Base-by-base conservation (phyloP, 345 rosid genomes). In the Passiflora organensis region DNA sequence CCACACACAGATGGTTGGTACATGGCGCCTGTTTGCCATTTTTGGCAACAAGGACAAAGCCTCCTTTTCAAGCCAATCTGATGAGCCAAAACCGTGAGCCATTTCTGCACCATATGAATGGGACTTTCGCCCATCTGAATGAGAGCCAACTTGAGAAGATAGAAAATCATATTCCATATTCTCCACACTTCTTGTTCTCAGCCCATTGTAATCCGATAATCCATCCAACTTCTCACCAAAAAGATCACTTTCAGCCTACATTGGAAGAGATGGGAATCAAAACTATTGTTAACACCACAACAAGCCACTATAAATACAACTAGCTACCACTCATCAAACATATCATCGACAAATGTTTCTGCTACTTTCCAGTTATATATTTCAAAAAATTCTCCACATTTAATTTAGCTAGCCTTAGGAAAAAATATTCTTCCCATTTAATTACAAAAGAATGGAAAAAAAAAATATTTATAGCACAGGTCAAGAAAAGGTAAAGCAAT, bases 21-120 rank as follows among this genome's bases (percentile, higher is more conserved):
- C 71, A 63, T 49, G 70, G 59, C 58, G 63, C 52, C 72, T 51
- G 54, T 63, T 59, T 37, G 62, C 73, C 17, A 54, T 38, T 53
- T 66, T 76, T 22, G 83, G 81, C 51, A 71, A 63, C 72, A 76
- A 55, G 56, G 79, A 78, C 64, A 76, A 34, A 20, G 73, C 78
- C 51, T 65, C 81, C 67, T 81, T 80, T 53, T 69, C 78, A 44
- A 56, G 50, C 83, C 76, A 70, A 63, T 20, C 55, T 21, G 81
- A 63, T 17, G 73, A 65, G 39, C 64, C 72, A 60, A 57, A 72
- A 17, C 67, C 74, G n/a, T 48, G 69, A 6, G 55, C 50, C 17
- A 73, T 50, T 55, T 55, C 75, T 58, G 73, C 59, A 64, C 55
- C 69, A 55, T 54, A 64, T 2, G 74, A 23, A 9, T 65, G 58